phyloP scores from a whole-genome alignment of 2,329 filamentous ascomycete species.

The Bipolaris bicolor region DNA sequence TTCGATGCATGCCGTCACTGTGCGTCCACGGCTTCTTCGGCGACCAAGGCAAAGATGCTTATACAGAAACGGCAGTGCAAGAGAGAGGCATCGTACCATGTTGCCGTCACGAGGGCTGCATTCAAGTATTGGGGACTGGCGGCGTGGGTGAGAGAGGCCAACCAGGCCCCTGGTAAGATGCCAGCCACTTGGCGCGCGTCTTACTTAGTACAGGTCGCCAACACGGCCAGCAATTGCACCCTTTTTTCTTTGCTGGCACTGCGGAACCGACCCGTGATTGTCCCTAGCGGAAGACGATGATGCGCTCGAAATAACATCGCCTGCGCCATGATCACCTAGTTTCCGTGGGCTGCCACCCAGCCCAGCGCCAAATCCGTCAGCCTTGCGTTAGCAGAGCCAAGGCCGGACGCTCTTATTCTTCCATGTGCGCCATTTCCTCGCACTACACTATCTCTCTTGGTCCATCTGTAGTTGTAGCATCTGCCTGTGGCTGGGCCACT shows the following conservation, averaged over 20 bases:
- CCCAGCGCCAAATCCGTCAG: slow-evolving; percentile 7
- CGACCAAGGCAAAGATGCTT: slow-evolving; percentile 14
- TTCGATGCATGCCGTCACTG: slow-evolving; percentile 18
- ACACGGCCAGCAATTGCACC: slow-evolving; percentile 11
- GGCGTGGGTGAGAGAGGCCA: slow-evolving; percentile 27
- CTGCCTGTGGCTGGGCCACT: slow-evolving; percentile 4
- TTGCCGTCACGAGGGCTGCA: slow-evolving; percentile 21
- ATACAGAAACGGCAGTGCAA: slow-evolving; percentile 7
- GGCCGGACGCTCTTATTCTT: neutral
- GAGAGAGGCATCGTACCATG: slow-evolving; percentile 18
- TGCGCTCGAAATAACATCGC: slow-evolving; percentile 18
- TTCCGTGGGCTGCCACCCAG: slow-evolving; percentile 3
- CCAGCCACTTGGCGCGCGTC: slow-evolving; percentile 11
- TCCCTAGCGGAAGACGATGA: slow-evolving; percentile 8
- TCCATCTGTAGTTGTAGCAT: slow-evolving; percentile 6
- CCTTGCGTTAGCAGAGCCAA: neutral
- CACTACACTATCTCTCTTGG: neutral
- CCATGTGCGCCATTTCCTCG: slow-evolving; percentile 1
- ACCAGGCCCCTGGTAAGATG: slow-evolving; percentile 14
- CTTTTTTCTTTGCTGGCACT: neutral
- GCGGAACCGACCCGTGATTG: slow-evolving; percentile 21
- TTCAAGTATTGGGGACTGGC: slow-evolving; percentile 19
- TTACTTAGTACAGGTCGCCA: neutral
- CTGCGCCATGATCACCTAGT: slow-evolving; percentile 7
- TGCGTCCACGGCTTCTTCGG: slow-evolving; percentile 13